A percentile compares a stretch with the other conserved stretches of the same genome.
Evolutionary conservation across 169 alveolate species (phyloP).

Genomic region (Plasmodium chabaudi): DNA sequence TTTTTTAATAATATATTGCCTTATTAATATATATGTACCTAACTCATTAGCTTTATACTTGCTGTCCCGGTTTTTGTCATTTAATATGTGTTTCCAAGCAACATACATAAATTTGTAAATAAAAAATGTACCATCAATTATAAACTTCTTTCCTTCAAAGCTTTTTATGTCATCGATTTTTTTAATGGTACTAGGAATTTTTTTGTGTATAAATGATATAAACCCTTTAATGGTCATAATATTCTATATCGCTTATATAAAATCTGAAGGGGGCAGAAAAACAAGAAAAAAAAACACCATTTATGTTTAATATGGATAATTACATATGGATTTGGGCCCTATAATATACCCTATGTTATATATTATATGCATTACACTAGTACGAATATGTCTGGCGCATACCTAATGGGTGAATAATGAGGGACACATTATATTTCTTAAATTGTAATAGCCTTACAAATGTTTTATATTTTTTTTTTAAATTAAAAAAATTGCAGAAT

Average conservation of each 20-base stretch:
- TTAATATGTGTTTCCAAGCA: slow-evolving; percentile 71
- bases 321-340: too few relatives aligned
- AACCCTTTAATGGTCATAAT: slow-evolving; percentile 77
- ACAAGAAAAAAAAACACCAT: too few relatives aligned
- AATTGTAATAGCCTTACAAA: too few relatives aligned
- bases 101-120: slow-evolving; percentile 75
- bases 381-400: too few relatives aligned
- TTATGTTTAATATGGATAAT: too few relatives aligned
- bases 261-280: neutral
- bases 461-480: too few relatives aligned
- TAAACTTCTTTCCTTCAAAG: slow-evolving; percentile 62
- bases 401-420: too few relatives aligned
- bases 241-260: neutral
- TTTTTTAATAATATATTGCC: slow-evolving; percentile 67
- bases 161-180: slow-evolving; percentile 72
- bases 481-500: too few relatives aligned
- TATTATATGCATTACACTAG: too few relatives aligned
- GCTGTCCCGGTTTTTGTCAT: slow-evolving; percentile 58
- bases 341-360: too few relatives aligned
- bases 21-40: slow-evolving; percentile 49
- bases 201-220: slow-evolving; percentile 57
- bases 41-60: slow-evolving; percentile 47
- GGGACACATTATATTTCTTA: too few relatives aligned
- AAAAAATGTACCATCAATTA: slow-evolving; percentile 73
- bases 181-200: slow-evolving; percentile 70